phyloP scores from a whole-genome alignment of 306 rosid species.

The Fagus crenata region DNA sequence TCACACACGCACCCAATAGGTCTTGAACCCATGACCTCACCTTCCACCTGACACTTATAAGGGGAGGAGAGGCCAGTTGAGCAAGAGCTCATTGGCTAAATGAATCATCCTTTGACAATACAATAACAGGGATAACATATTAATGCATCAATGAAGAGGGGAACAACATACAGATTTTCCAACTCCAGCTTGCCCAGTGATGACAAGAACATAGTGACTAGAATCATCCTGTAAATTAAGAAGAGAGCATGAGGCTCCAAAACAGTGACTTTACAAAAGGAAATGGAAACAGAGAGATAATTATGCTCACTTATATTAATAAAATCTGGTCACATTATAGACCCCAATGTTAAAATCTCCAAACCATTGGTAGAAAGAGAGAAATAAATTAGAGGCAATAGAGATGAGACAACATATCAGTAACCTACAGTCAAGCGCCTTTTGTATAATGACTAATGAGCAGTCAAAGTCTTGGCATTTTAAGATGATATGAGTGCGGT shows the following conservation, averaged over 20 bases:
- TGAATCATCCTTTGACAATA: not conserved
- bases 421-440: not conserved
- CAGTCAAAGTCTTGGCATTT: not conserved
- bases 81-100: too few species aligned
- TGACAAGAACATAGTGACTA: slow-evolving; percentile 55
- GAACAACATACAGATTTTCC: slow-evolving; percentile 79
- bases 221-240: slow-evolving; percentile 46
- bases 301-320: slow-evolving; percentile 10
- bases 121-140: slow-evolving; percentile 18
- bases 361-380: slow-evolving; percentile 10
- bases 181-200: slow-evolving; percentile 90
- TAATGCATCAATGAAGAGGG: slow-evolving; percentile 28
- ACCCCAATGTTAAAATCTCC: not conserved
- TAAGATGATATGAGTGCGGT: not conserved
- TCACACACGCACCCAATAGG: too few species aligned
- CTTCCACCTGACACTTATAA: too few species aligned
- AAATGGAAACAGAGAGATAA: slow-evolving; percentile 15
- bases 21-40: too few species aligned
- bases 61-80: too few species aligned
- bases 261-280: not conserved
- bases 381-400: not conserved
- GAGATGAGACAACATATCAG: not conserved
- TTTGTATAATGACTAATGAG: not conserved
- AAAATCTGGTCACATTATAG: slow-evolving; percentile 9
- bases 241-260: not conserved